These are phyloP conservation scores for Inosperma sp. DNA, from an alignment of 768 basidiomycete species.

Conservation along the genomic window DNA sequence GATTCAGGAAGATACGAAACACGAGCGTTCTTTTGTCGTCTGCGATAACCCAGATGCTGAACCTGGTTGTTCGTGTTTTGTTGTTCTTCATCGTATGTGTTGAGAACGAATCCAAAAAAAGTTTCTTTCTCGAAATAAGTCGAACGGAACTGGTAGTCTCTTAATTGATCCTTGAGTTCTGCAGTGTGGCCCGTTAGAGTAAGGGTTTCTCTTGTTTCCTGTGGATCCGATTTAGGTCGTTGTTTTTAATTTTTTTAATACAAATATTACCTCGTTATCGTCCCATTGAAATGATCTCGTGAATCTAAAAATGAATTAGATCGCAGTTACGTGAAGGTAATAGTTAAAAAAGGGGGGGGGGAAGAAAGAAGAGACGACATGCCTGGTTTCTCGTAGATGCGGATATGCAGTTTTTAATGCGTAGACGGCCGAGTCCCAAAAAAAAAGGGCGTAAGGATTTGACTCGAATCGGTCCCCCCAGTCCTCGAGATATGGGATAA, in stretches of 20 bases:
- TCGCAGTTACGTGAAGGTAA: no score
- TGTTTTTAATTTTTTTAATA: not conserved
- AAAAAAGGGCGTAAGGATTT: slow-evolving; percentile 34
- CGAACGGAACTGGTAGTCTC: not conserved
- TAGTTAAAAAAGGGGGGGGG: no score
- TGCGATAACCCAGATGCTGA: not conserved
- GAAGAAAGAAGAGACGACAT: not conserved
- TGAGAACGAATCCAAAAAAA: not conserved
- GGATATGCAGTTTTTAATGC: slow-evolving; percentile 16
- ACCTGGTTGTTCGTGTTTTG: not conserved
- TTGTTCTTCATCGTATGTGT: not conserved
- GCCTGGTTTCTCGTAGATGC: not conserved
- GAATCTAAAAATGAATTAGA: no score
- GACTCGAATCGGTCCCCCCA: slow-evolving; percentile 37
- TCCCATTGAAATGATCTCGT: not conserved
- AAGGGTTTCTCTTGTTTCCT: not conserved
- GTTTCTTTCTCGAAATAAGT: not conserved
- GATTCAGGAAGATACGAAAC: slow-evolving; percentile 10
- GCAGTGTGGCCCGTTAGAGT: not conserved
- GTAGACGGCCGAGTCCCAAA: slow-evolving; percentile 24
- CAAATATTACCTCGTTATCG: not conserved
- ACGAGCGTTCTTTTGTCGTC: slow-evolving; percentile 13
- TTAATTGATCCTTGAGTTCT: not conserved
- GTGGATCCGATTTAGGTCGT: not conserved
- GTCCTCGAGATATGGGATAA: slow-evolving; percentile 39